A percentile compares a stretch with the other conserved stretches of the same genome.
Evolutionary conservation across 306 rosid genomes (phyloP).

Genomic region (Ochetophila trinervis): DNA sequence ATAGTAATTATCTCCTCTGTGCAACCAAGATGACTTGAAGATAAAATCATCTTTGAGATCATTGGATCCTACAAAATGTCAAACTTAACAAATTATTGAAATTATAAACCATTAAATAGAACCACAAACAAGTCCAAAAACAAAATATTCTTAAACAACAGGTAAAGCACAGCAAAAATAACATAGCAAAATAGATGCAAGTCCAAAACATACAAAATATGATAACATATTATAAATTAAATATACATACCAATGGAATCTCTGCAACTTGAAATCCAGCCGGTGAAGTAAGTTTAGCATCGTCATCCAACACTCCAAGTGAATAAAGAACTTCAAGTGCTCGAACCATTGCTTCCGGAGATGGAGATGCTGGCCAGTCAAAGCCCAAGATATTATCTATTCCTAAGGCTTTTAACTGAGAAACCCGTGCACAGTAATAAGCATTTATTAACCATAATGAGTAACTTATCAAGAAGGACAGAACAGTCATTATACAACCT

Average conservation of each 20-base stretch:
- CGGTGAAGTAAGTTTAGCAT: slow-evolving; percentile 93
- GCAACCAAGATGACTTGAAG: slow-evolving; percentile 78
- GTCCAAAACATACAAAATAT: neutral
- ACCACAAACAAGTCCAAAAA: neutral
- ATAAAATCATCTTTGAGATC: slow-evolving; percentile 91
- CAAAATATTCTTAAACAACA: neutral
- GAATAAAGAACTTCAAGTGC: slow-evolving; percentile 91
- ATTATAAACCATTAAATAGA: neutral
- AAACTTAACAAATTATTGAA: neutral
- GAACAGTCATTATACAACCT: neutral
- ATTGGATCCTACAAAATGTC: slow-evolving; percentile 68
- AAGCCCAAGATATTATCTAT: slow-evolving; percentile 92
- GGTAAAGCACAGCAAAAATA: neutral
- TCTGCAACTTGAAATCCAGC: slow-evolving; percentile 95
- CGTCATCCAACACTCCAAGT: slow-evolving; percentile 80
- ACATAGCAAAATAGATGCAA: neutral
- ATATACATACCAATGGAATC: slow-evolving; percentile 90
- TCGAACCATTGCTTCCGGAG: slow-evolving; percentile 93
- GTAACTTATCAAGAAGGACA: neutral
- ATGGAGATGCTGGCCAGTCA: slow-evolving; percentile 98
- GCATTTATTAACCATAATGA: neutral
- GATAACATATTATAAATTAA: slow-evolving; percentile 3
- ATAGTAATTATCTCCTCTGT: slow-evolving; percentile 89
- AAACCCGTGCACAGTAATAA: slow-evolving; percentile 24
- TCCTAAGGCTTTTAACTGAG: slow-evolving; percentile 86